phyloP scores from a whole-genome alignment of 1,284 basidiomycete genomes.

The Schizopora paradoxa region DNA sequence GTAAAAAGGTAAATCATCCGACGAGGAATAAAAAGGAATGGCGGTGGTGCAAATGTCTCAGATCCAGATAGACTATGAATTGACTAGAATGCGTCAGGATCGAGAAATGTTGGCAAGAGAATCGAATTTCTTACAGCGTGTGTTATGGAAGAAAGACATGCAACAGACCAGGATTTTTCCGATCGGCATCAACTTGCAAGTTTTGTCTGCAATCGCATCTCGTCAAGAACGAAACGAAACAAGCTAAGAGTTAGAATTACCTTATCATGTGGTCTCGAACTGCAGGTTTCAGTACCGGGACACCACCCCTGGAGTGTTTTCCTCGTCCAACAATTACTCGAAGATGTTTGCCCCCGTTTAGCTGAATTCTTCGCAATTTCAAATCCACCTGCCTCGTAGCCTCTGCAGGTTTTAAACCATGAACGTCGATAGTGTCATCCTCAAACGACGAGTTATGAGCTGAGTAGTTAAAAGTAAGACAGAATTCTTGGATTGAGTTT shows the following conservation, averaged over 20 bases:
- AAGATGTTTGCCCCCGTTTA: conserved; percentile 47
- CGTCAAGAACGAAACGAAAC: not conserved
- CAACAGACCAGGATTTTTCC: conserved; percentile 12
- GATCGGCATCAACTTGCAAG: conserved; percentile 10
- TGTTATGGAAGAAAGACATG: conserved; percentile 11
- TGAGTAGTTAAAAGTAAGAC: not conserved
- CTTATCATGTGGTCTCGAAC: conserved; percentile 13
- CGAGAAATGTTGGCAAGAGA: no score
- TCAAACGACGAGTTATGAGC: conserved; percentile 38
- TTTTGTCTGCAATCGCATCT: conserved; percentile 3
- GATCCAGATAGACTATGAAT: no score
- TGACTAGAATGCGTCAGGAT: no score
- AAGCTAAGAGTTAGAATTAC: not conserved
- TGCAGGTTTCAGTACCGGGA: conserved; percentile 66
- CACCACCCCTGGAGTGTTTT: conserved; percentile 61
- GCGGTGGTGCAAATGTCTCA: no score
- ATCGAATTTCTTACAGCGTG: no score
- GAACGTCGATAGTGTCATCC: conserved; percentile 62
- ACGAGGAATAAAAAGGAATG: no score
- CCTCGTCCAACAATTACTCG: conserved; percentile 78
- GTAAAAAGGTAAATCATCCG: no score
- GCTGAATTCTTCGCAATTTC: conserved; percentile 54
- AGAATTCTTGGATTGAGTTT: not conserved
- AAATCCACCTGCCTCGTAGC: conserved; percentile 57
- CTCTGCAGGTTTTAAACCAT: conserved; percentile 70